Conservation (phyloP, 78 protist genomes). For the Dictyostelium capitatum region DNA sequence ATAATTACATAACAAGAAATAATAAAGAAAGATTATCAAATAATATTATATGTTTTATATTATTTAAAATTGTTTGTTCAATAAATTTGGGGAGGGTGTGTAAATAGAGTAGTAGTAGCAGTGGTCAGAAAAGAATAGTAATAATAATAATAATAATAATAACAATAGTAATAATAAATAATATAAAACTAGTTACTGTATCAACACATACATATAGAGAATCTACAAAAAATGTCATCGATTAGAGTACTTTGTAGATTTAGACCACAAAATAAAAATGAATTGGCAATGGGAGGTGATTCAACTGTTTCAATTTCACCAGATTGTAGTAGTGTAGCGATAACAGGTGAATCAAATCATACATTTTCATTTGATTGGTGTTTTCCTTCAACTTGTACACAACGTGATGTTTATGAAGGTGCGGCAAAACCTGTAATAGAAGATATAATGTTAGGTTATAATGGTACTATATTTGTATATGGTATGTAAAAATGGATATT, state of each 20-base stretch:
- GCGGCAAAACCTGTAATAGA: slow-evolving; percentile 89
- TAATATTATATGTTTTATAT: no score
- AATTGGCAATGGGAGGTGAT: slow-evolving; percentile 65
- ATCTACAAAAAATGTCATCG: slow-evolving; percentile 61
- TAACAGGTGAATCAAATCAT: slow-evolving; percentile 47
- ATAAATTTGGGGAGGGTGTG: no score
- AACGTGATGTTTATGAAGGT: slow-evolving; percentile 82
- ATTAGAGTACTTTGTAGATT: slow-evolving; percentile 88
- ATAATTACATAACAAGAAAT: no score
- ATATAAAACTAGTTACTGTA: not conserved
- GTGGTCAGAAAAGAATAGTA: no score
- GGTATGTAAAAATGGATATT: slow-evolving; percentile 80
- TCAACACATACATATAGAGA: no score
- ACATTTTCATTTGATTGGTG: slow-evolving; percentile 86
- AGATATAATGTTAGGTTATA: slow-evolving; percentile 77
- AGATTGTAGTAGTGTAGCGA: slow-evolving; percentile 39
- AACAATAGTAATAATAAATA: no score
- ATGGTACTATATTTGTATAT: slow-evolving; percentile 81
- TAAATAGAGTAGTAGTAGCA: no score
- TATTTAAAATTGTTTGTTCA: no score
- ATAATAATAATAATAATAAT: no score
- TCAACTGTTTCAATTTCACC: slow-evolving; percentile 21
- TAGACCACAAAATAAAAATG: slow-evolving; percentile 86
- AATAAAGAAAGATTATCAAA: no score
- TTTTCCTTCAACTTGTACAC: slow-evolving; percentile 63